A percentile compares a stretch with the other conserved stretches of the same genome.
Evolutionary conservation across 1,139 yeast genomes (phyloP).

Genomic region (Zygoascus meyerae): DNA sequence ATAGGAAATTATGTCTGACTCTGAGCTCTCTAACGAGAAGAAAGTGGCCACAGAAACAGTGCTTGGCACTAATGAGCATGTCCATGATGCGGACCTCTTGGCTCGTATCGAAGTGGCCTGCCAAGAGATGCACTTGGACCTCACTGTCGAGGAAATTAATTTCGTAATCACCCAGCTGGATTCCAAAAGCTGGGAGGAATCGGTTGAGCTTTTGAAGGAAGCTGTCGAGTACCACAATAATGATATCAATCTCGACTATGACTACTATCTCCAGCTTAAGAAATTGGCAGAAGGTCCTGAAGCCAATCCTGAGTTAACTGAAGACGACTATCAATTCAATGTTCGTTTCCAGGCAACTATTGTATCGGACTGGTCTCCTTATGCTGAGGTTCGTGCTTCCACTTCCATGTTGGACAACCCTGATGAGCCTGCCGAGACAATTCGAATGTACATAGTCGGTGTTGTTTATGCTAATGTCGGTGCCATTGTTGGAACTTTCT

Average conservation of each 20-base stretch:
- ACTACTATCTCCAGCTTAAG: slow-evolving; percentile 22
- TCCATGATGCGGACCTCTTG: slow-evolving; percentile 5
- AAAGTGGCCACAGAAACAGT: neutral
- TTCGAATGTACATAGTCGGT: slow-evolving; percentile 43
- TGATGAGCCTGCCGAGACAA: slow-evolving; percentile 38
- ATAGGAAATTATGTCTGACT: too few relatives aligned
- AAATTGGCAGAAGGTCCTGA: slow-evolving; percentile 24
- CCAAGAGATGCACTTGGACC: slow-evolving; percentile 9
- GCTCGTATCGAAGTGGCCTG: slow-evolving; percentile 10
- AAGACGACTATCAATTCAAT: slow-evolving; percentile 33
- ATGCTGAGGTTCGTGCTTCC: slow-evolving; percentile 47
- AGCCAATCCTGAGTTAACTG: slow-evolving; percentile 14
- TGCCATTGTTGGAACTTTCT: slow-evolving; percentile 48
- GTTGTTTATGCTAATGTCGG: slow-evolving; percentile 33
- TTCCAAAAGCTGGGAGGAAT: slow-evolving; percentile 29
- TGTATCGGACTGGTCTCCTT: slow-evolving; percentile 44
- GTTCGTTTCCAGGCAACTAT: slow-evolving; percentile 37
- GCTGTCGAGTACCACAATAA: slow-evolving; percentile 39
- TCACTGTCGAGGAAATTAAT: slow-evolving; percentile 14
- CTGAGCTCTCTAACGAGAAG: too few relatives aligned
- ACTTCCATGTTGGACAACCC: slow-evolving; percentile 43
- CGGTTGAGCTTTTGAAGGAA: slow-evolving; percentile 39
- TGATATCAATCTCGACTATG: slow-evolving; percentile 43
- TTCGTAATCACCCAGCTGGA: slow-evolving; percentile 40
- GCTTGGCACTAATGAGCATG: neutral